Base-by-base conservation (phyloP, 2,329 filamentous ascomycete species). In the Lizonia empirigonia region DNA sequence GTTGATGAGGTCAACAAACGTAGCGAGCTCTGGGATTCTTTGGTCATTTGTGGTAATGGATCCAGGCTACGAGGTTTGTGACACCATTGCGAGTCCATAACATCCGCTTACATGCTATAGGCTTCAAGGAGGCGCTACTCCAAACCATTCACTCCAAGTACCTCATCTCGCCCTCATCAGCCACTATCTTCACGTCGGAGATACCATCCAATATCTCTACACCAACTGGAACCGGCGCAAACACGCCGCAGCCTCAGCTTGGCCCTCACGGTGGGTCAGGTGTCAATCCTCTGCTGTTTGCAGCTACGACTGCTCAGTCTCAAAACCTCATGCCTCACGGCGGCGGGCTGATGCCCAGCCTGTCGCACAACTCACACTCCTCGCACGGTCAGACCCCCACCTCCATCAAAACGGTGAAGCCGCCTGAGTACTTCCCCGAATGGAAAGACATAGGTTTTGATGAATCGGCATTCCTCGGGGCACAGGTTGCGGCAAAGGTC, bases 101-200 rank as follows among this genome's bases (percentile, higher is more conserved):
- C 24, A 12, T n/a, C 26, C 13, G 3, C 79, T 63, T 78, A 73
- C 55, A 50, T 4, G 7, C 10, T 15, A 8, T 29, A 77, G 91
- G 94, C 5, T 93, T 99, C 72, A 92, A 89, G 60, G 91, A 97
- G 64, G 90, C 93, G 60, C 85, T 99, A 38, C 73, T 97, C 29
- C 83, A 88, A 63, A 91, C 86, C 0, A 83, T 99, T 27, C 84
- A 84, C 29, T 83, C 87, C 39, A 91, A 92, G 59, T 94, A 96
- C 72, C 83, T 97, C 45, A 86, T 99, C 60, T 96, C 92, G 2
- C 94, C 94, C 0, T 92, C 88, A 22, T 93, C 91, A 1, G 91
- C 91, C 41, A 97, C 92, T 33, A 97, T 97, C 67, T 97, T 97
- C 80, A 96, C 92, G 27, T 96, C 91, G 18, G 94, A 99, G 74